A percentile compares a stretch with the other conserved stretches of the same genome.
These are phyloP conservation scores for Withania somnifera DNA, from an alignment of 305 asterid species.

Conservation along the genomic window DNA sequence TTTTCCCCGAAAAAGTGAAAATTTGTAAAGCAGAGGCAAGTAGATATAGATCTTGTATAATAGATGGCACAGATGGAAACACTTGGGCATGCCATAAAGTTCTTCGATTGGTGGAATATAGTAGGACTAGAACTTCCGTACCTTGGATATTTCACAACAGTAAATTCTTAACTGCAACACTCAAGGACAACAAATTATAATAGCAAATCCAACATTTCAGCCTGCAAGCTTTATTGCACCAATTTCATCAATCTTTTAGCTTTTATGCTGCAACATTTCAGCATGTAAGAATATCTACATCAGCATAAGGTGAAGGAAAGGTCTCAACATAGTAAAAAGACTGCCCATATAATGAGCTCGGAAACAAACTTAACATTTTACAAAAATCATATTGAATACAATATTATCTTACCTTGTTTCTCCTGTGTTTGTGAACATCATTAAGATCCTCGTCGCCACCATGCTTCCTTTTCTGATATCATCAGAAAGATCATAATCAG, in stretches of 20 bases:
- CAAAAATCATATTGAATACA: background rate
- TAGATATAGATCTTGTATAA: background rate
- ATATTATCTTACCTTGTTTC: constrained; percentile 58
- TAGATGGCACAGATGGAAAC: background rate
- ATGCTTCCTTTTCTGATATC: constrained; percentile 77
- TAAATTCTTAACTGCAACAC: constrained; percentile 48
- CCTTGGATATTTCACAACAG: constrained; percentile 49
- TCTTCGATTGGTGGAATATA: constrained; percentile 1
- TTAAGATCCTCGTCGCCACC: constrained; percentile 68
- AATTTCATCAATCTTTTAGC: constrained; percentile 84
- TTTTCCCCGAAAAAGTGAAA: background rate
- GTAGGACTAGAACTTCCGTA: constrained; percentile 21
- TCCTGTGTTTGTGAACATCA: constrained; percentile 83
- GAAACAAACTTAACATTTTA: background rate
- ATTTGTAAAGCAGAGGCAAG: background rate
- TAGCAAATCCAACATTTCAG: constrained; percentile 34
- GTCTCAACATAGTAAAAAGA: background rate
- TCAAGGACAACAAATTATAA: constrained; percentile 32
- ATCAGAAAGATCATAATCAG: constrained; percentile 5
- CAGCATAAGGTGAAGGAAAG: background rate
- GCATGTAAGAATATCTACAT: constrained; percentile 17
- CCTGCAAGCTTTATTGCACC: constrained; percentile 82
- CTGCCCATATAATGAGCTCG: background rate
- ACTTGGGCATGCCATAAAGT: background rate
- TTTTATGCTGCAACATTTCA: constrained; percentile 72